These are phyloP conservation scores for Fusarium pseudoanthophilum DNA, from an alignment of 2,329 filamentous ascomycete genomes.

Conservation along the genomic window DNA sequence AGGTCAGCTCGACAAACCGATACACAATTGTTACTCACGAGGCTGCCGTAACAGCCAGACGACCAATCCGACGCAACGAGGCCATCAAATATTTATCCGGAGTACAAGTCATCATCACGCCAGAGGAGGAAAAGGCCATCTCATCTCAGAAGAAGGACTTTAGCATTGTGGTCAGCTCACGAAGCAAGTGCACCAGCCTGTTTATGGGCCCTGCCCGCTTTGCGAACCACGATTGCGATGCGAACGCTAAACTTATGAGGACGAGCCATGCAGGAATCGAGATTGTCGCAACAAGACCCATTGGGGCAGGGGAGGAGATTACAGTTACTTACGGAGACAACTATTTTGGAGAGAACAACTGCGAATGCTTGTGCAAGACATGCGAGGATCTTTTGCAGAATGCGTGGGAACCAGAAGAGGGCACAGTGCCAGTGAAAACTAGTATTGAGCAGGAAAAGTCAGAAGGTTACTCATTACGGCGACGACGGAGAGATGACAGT, in stretches of 20 bases:
- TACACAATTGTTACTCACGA: slow-evolving; percentile 94
- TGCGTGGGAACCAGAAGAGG: slow-evolving; percentile 77
- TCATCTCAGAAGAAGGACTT: slow-evolving; percentile 90
- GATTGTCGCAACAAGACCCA: slow-evolving; percentile 84
- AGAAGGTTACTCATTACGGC: slow-evolving; percentile 67
- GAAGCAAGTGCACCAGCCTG: slow-evolving; percentile 88
- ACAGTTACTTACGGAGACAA: slow-evolving; percentile 96
- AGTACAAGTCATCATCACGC: slow-evolving; percentile 91
- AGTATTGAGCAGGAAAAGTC: slow-evolving; percentile 63
- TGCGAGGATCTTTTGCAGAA: slow-evolving; percentile 82
- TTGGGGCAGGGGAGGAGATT: slow-evolving; percentile 90
- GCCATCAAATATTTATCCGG: slow-evolving; percentile 91
- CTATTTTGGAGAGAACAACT: slow-evolving; percentile 95
- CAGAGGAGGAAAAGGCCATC: slow-evolving; percentile 87
- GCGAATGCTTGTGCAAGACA: slow-evolving; percentile 90
- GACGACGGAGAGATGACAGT: slow-evolving; percentile 63
- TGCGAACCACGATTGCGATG: slow-evolving; percentile 95
- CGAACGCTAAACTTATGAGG: slow-evolving; percentile 89
- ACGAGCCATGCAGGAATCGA: slow-evolving; percentile 88
- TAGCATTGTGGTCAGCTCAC: slow-evolving; percentile 93
- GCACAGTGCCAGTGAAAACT: slow-evolving; percentile 57
- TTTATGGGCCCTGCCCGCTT: slow-evolving; percentile 97
- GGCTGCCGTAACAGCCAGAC: slow-evolving; percentile 85
- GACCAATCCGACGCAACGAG: slow-evolving; percentile 82
- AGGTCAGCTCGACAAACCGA: slow-evolving; percentile 90